Percentiles rank a stretch among this genome's conserved stretches.
phyloP scores from a whole-genome alignment of 345 rosid genomes.

The Acer campestre region DNA sequence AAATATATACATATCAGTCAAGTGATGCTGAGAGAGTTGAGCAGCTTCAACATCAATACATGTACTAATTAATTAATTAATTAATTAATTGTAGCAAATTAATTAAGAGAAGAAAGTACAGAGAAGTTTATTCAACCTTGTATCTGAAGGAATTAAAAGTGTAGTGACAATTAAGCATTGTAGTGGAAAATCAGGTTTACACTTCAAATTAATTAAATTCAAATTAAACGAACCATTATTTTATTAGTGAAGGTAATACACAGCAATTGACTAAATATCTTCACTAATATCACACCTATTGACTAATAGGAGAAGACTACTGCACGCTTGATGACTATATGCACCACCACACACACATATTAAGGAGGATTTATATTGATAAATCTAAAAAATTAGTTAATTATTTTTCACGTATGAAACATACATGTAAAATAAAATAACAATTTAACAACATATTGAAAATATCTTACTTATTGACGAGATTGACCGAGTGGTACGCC shows the following conservation, averaged over 20 bases:
- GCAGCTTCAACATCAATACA: constrained; percentile 10
- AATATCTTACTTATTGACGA: no score
- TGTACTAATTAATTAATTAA: neutral
- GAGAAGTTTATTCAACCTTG: constrained; percentile 13
- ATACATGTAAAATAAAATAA: no score
- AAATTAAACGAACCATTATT: constrained; percentile 1
- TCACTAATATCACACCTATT: constrained; percentile 8
- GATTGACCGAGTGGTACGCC: no score
- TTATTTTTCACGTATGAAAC: no score
- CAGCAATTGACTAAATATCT: constrained; percentile 6
- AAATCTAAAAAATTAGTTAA: no score
- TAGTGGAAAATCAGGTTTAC: constrained; percentile 26
- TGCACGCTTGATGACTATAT: no score
- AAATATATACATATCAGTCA: neutral
- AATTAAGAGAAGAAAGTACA: neutral
- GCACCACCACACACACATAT: no score
- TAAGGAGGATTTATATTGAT: no score
- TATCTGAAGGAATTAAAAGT: neutral
- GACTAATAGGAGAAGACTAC: neutral
- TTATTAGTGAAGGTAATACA: neutral
- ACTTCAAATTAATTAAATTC: constrained; percentile 24
- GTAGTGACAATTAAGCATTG: constrained; percentile 16
- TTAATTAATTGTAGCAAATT: neutral
- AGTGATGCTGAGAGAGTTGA: neutral
- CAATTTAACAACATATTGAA: no score